A percentile compares a stretch with the other conserved stretches of the same genome.
phyloP scores from a whole-genome alignment of 768 basidiomycete genomes.

The Cantharellus anzutake region DNA sequence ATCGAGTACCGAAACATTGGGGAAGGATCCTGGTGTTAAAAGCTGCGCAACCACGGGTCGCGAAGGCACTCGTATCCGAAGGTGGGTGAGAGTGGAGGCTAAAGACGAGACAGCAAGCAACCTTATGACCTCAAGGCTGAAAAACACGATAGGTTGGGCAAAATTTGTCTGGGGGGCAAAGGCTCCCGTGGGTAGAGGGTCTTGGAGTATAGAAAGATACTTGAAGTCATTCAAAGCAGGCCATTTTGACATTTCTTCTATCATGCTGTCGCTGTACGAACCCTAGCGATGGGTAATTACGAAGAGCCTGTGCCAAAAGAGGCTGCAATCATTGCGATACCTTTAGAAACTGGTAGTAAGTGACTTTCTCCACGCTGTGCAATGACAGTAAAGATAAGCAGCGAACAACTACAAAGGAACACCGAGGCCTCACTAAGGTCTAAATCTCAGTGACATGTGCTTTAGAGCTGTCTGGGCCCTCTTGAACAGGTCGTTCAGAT shows the following conservation, averaged over 20 bases:
- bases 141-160: conserved; percentile 82
- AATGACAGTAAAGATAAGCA: neutral
- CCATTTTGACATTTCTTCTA: conserved; percentile 47
- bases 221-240: conserved; percentile 15
- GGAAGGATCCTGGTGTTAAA: conserved; percentile 21
- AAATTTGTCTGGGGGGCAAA: conserved; percentile 20
- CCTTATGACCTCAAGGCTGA: conserved; percentile 40
- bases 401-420: neutral
- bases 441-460: conserved; percentile 49
- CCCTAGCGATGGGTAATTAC: conserved; percentile 25
- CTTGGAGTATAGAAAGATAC: conserved; percentile 33
- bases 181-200: conserved; percentile 30
- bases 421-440: conserved; percentile 48
- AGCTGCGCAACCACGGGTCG: conserved; percentile 35
- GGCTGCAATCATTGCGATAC: conserved; percentile 17
- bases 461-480: conserved; percentile 28
- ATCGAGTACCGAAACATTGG: conserved; percentile 43
- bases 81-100: conserved; percentile 26
- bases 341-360: conserved; percentile 68
- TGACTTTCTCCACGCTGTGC: conserved; percentile 45
- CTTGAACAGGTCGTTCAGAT: conserved; percentile 49
- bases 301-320: neutral
- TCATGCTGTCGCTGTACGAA: conserved; percentile 62
- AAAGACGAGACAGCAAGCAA: conserved; percentile 27
- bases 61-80: conserved; percentile 55